These are phyloP conservation scores for Cryptococcus maquisensis DNA, from an alignment of 1,284 basidiomycete species.

Conservation along the genomic window DNA sequence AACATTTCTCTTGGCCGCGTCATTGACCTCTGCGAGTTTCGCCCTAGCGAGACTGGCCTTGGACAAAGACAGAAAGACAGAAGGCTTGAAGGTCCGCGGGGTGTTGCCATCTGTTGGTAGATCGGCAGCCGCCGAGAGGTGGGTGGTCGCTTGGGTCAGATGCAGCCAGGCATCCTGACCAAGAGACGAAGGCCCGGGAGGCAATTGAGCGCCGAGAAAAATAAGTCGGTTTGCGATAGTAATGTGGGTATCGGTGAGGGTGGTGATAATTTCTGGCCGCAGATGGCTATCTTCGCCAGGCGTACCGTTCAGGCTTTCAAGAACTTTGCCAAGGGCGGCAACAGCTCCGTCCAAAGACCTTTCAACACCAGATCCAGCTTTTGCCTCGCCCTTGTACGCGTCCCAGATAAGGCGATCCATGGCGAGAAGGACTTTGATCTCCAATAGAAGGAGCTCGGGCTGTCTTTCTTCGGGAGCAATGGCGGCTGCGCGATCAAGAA, in stretches of 20 bases:
- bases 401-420: conserved; percentile 43
- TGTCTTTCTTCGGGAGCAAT: conserved; percentile 27
- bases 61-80: conserved; percentile 26
- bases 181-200: conserved; percentile 29
- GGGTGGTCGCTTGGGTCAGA: conserved; percentile 27
- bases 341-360: conserved; percentile 31
- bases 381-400: conserved; percentile 26
- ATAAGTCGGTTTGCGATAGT: conserved; percentile 27
- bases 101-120: conserved; percentile 25
- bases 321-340: conserved; percentile 25
- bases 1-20: conserved; percentile 36
- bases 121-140: conserved; percentile 31
- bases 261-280: conserved; percentile 35
- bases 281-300: conserved; percentile 24
- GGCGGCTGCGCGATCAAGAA: conserved; percentile 28
- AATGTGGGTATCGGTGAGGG: conserved; percentile 35
- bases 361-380: conserved; percentile 25
- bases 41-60: conserved; percentile 33
- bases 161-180: conserved; percentile 37
- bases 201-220: conserved; percentile 23
- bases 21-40: conserved; percentile 28
- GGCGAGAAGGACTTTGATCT: conserved; percentile 39
- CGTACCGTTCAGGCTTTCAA: conserved; percentile 24
- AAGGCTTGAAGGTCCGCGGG: conserved; percentile 36
- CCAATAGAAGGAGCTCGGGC: conserved; percentile 40